These are phyloP conservation scores for Diaporthe citriasiana DNA, from an alignment of 2,329 filamentous ascomycete species.

Conservation along the genomic window DNA sequence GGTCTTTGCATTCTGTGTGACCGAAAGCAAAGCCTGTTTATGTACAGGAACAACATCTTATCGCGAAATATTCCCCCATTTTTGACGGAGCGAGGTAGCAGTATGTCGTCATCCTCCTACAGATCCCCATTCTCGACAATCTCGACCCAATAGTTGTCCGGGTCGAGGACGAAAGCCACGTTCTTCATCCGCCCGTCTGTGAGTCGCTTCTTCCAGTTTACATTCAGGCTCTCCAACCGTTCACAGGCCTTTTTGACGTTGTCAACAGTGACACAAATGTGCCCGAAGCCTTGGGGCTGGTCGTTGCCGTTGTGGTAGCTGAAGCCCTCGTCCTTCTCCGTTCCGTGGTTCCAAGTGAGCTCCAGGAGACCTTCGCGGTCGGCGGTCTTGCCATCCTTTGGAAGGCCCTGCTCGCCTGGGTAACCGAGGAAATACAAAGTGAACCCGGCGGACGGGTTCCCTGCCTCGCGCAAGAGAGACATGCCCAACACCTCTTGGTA, in stretches of 20 bases:
- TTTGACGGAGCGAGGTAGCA: too few species aligned
- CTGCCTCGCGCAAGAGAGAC: slow-evolving; percentile 80
- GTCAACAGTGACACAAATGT: slow-evolving; percentile 91
- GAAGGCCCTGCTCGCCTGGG: slow-evolving; percentile 66
- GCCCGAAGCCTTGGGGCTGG: slow-evolving; percentile 93
- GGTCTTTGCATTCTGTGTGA: background rate
- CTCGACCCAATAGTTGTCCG: slow-evolving; percentile 88
- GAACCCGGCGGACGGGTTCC: slow-evolving; percentile 80
- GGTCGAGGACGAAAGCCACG: slow-evolving; percentile 91
- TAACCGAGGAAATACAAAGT: slow-evolving; percentile 96
- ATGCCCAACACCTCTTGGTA: slow-evolving; percentile 93
- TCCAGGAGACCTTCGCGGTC: slow-evolving; percentile 88
- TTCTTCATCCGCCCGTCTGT: slow-evolving; percentile 95
- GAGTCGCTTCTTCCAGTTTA: slow-evolving; percentile 95
- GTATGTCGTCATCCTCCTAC: background rate
- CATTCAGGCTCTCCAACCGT: slow-evolving; percentile 84
- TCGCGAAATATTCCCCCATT: background rate
- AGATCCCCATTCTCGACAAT: slow-evolving; percentile 83
- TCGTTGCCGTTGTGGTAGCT: slow-evolving; percentile 94
- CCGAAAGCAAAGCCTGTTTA: background rate
- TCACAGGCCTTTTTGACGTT: slow-evolving; percentile 89
- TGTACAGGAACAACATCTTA: background rate
- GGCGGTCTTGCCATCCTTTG: slow-evolving; percentile 69
- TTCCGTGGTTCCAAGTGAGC: slow-evolving; percentile 87
- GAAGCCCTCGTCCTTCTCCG: slow-evolving; percentile 87